Percentiles rank a stretch among this genome's conserved stretches.
Evolutionary conservation across 2,329 filamentous ascomycete genomes (phyloP).

Genomic region (Alternaria atra): DNA sequence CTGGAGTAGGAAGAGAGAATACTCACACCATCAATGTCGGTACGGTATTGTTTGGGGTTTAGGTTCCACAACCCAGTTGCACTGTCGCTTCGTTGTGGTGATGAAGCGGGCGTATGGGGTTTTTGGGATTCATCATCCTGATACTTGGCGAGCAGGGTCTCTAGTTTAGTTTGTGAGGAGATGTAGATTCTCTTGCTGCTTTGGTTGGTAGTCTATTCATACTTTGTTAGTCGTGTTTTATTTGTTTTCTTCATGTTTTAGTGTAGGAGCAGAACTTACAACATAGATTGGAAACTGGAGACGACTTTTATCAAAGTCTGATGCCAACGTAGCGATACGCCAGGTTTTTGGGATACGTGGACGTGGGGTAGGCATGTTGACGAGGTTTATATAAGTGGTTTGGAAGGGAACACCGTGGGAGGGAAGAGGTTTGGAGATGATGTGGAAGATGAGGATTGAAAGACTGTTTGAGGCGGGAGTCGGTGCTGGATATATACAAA

Average conservation of each 20-base stretch:
- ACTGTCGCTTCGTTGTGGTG: background rate
- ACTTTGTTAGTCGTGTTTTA: background rate
- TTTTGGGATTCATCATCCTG: background rate
- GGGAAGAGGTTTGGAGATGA: background rate
- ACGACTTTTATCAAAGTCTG: background rate
- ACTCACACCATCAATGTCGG: no score
- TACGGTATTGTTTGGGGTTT: background rate
- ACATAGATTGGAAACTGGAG: background rate
- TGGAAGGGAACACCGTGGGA: no score
- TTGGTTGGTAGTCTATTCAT: background rate
- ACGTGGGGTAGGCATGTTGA: background rate
- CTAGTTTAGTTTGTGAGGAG: background rate
- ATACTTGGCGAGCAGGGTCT: background rate
- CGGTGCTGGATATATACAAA: background rate
- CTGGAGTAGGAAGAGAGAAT: no score
- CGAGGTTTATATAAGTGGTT: background rate
- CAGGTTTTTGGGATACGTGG: background rate
- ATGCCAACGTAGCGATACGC: background rate
- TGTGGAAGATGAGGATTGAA: background rate
- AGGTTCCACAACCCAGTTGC: background rate
- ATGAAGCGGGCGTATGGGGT: background rate
- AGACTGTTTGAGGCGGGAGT: background rate
- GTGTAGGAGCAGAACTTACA: background rate
- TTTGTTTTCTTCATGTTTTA: fast-evolving
- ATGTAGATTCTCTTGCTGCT: background rate